Evolutionary conservation across 2,329 filamentous ascomycete genomes (phyloP).

Genomic region (Knufia fluminis): DNA sequence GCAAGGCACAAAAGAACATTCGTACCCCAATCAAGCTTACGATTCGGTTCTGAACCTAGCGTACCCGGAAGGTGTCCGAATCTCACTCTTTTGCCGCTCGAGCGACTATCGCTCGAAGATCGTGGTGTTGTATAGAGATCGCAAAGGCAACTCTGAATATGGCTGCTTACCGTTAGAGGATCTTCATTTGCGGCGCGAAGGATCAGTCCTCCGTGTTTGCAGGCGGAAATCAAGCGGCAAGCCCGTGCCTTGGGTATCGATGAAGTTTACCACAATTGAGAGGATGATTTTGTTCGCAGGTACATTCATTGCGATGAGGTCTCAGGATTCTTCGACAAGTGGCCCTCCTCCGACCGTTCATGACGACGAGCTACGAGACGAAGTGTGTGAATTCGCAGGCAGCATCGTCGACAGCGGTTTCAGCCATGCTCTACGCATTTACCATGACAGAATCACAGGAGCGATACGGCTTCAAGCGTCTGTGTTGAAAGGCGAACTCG

Average conservation of each 20-base stretch:
- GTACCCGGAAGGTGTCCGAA: constrained; percentile 16
- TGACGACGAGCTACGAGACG: constrained; percentile 42
- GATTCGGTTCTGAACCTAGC: constrained; percentile 2
- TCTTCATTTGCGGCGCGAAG: constrained; percentile 30
- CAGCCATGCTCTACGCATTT: constrained; percentile 47
- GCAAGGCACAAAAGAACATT: constrained; percentile 4
- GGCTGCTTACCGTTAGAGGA: constrained; percentile 45
- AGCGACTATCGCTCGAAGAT: constrained; percentile 46
- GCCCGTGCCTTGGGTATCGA: constrained; percentile 4
- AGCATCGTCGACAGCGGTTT: constrained; percentile 44
- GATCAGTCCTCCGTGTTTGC: constrained; percentile 33
- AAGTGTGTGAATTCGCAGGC: constrained; percentile 42
- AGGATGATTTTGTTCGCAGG: constrained; percentile 29
- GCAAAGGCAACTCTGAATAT: constrained; percentile 32
- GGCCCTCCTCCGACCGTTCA: constrained; percentile 28
- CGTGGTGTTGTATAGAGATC: constrained; percentile 40
- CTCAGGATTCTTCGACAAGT: constrained; percentile 37
- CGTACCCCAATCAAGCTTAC: constrained; percentile 3
- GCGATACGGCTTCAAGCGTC: constrained; percentile 50
- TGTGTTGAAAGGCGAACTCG: constrained; percentile 37
- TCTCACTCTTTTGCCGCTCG: constrained; percentile 42
- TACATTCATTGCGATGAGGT: constrained; percentile 48
- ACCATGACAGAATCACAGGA: constrained; percentile 41
- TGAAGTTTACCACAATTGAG: constrained; percentile 48
- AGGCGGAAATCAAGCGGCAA: constrained; percentile 21